phyloP scores from a whole-genome alignment of 192 early-diverging fungal species.

The Paraglomus brasilianum region DNA sequence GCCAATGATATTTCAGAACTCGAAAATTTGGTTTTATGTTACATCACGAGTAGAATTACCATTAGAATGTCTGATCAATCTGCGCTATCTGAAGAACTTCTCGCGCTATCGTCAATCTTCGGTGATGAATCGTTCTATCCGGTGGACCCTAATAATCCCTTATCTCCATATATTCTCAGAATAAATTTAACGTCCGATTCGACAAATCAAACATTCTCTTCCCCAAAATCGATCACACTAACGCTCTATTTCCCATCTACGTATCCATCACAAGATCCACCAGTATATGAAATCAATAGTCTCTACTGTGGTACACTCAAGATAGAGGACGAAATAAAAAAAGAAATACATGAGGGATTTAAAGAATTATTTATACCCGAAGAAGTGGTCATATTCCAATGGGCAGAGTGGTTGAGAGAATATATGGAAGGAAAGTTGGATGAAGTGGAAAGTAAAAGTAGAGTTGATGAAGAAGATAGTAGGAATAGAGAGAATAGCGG shows the following conservation, averaged over 20 bases:
- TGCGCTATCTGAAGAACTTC: constrained; percentile 40
- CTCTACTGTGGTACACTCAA: constrained; percentile 53
- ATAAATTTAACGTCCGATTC: constrained; percentile 35
- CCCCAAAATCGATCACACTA: constrained; percentile 11
- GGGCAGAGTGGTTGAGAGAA: constrained; percentile 57
- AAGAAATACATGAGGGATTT: constrained; percentile 51
- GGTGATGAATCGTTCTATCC: constrained; percentile 37
- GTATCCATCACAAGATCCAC: constrained; percentile 47
- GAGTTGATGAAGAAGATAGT: constrained; percentile 3
- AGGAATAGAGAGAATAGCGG: neutral
- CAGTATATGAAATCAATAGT: constrained; percentile 52
- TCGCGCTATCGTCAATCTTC: constrained; percentile 44
- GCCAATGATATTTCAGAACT: no score
- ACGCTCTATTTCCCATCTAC: constrained; percentile 46
- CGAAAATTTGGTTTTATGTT: no score
- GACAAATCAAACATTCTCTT: neutral
- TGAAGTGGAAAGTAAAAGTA: neutral
- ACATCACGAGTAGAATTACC: no score
- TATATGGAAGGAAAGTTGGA: constrained; percentile 44
- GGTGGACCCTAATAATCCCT: constrained; percentile 18
- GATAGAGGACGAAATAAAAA: constrained; percentile 40
- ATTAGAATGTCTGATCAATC: constrained; percentile 1
- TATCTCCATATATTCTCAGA: constrained; percentile 38
- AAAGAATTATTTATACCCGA: constrained; percentile 53
- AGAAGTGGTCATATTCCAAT: constrained; percentile 68